Evolutionary conservation across 345 rosid species (phyloP).

Genomic region (Iberis pinnata): DNA sequence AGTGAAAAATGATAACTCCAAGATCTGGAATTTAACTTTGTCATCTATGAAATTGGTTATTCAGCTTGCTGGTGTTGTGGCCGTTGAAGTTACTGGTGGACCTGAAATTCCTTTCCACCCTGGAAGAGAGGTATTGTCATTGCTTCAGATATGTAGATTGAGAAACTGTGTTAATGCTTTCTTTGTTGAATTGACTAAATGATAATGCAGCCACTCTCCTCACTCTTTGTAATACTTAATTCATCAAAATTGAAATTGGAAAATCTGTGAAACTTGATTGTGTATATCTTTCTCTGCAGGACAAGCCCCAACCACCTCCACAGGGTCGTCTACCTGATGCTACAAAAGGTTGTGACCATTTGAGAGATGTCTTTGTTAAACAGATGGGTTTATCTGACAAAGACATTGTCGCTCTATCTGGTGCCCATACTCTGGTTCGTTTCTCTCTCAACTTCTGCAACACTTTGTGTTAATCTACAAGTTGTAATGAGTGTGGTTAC

Average conservation of each 20-base stretch:
- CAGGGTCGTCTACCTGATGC: conserved; percentile 99
- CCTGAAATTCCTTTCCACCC: conserved; percentile 96
- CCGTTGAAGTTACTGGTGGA: conserved; percentile 91
- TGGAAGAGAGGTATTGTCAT: conserved; percentile 70
- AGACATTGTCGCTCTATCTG: conserved; percentile 91
- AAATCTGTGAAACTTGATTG: not conserved
- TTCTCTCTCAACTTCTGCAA: not conserved
- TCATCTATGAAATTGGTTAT: not conserved
- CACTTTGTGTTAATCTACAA: not conserved
- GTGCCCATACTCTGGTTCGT: conserved; percentile 93
- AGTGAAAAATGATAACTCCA: not conserved
- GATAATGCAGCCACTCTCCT: not conserved
- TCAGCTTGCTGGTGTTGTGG: conserved; percentile 91
- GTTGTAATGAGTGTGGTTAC: not conserved
- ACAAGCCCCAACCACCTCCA: conserved; percentile 83
- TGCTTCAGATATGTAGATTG: not conserved
- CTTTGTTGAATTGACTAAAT: not conserved
- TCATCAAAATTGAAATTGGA: not conserved
- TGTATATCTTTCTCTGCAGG: conserved; percentile 36
- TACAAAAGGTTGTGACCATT: conserved; percentile 70
- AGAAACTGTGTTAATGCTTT: no score
- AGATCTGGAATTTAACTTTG: not conserved
- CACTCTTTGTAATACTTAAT: not conserved
- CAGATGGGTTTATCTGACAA: conserved; percentile 87
- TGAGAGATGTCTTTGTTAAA: conserved; percentile 57